Conservation (phyloP, 306 rosid genomes). For the Rubus parviflorus region DNA sequence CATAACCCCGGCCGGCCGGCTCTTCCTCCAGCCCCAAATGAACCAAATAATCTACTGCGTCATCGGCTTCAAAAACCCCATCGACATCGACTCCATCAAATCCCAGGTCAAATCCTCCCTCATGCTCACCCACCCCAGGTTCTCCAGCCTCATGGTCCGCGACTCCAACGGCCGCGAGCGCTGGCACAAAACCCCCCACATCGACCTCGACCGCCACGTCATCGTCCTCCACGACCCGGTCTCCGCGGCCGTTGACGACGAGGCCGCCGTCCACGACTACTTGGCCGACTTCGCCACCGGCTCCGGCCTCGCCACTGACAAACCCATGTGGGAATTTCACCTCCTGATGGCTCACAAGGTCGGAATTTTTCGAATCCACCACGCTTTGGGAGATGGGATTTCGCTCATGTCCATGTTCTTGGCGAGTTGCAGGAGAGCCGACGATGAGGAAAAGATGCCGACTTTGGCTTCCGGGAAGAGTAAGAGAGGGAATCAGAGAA, state of each 20-base stretch:
- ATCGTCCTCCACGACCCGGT: slow-evolving; percentile 27
- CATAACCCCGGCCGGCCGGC: slow-evolving; percentile 70
- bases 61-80: slow-evolving; percentile 52
- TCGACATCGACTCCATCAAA: slow-evolving; percentile 43
- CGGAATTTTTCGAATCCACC: slow-evolving; percentile 59
- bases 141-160: slow-evolving; percentile 66
- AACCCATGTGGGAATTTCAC: slow-evolving; percentile 91
- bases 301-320: slow-evolving; percentile 42
- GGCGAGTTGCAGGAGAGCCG: slow-evolving; percentile 49
- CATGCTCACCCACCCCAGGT: slow-evolving; percentile 59
- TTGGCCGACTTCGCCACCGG: slow-evolving; percentile 46
- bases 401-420: slow-evolving; percentile 81
- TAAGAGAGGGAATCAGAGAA: neutral
- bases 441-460: slow-evolving; percentile 40
- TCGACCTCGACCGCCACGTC: slow-evolving; percentile 56
- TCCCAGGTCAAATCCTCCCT: slow-evolving; percentile 36
- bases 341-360: slow-evolving; percentile 60
- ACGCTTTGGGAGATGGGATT: slow-evolving; percentile 79
- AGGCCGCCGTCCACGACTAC: slow-evolving; percentile 50
- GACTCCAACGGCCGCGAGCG: slow-evolving; percentile 56
- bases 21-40: slow-evolving; percentile 58
- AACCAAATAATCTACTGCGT: slow-evolving; percentile 66
- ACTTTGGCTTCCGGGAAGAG: slow-evolving; percentile 20
- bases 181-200: slow-evolving; percentile 62
- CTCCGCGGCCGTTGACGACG: slow-evolving; percentile 7